A percentile compares a stretch with the other conserved stretches of the same genome.
Conservation (phyloP, 768 basidiomycete species). For the Phanerochaete sordida region DNA sequence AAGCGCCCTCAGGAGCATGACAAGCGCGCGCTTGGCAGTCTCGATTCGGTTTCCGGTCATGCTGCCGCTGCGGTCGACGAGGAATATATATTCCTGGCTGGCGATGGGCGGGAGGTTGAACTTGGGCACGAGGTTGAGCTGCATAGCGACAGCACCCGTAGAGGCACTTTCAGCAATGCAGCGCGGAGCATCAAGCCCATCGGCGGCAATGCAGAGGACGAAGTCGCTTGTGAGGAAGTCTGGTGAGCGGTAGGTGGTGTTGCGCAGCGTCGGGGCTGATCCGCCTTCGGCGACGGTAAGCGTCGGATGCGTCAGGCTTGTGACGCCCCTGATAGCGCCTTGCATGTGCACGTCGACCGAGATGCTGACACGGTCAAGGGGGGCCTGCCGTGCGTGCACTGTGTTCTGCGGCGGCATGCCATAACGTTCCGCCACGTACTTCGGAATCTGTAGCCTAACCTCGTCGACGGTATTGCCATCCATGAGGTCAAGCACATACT, state of each 20-base stretch:
- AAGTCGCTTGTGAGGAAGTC: slow-evolving; percentile 47
- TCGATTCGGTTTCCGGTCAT: slow-evolving; percentile 41
- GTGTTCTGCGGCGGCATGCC: slow-evolving; percentile 40
- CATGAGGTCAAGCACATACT: slow-evolving; percentile 46
- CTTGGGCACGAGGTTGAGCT: slow-evolving; percentile 52
- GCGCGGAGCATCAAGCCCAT: slow-evolving; percentile 48
- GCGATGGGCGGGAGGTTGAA: slow-evolving; percentile 39
- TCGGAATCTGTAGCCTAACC: slow-evolving; percentile 51
- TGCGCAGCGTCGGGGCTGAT: slow-evolving; percentile 23
- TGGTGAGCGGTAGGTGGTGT: slow-evolving; percentile 35
- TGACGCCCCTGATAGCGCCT: slow-evolving; percentile 36
- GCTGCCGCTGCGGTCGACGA: slow-evolving; percentile 57
- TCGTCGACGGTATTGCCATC: slow-evolving; percentile 37
- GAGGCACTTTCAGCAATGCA: slow-evolving; percentile 48
- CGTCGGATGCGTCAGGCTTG: slow-evolving; percentile 42
- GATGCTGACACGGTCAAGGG: slow-evolving; percentile 31
- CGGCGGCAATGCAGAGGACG: slow-evolving; percentile 44
- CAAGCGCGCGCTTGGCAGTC: slow-evolving; percentile 45
- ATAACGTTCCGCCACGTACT: slow-evolving; percentile 48
- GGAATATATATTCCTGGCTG: slow-evolving; percentile 56
- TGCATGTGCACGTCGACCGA: slow-evolving; percentile 47
- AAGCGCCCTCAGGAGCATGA: slow-evolving; percentile 46
- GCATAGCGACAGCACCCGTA: slow-evolving; percentile 42
- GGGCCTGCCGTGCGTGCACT: slow-evolving; percentile 27
- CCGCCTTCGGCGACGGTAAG: slow-evolving; percentile 31